Conservation (phyloP, 345 rosid genomes). For the Orychophragmus violaceus region DNA sequence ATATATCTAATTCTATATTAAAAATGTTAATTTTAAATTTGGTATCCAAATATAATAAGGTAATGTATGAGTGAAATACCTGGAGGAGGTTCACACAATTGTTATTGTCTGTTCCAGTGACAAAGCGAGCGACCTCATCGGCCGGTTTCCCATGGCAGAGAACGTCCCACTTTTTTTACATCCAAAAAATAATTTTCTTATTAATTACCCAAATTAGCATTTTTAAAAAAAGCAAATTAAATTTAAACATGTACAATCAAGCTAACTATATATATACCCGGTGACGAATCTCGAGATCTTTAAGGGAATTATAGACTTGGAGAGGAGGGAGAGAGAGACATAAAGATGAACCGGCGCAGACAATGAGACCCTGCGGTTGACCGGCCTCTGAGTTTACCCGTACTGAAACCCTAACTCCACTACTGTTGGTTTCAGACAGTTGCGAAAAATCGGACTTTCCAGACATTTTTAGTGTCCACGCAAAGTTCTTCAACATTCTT, state of each 20-base stretch:
- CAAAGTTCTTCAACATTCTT: constrained; percentile 66
- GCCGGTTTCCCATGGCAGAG: constrained; percentile 46
- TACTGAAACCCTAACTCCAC: constrained; percentile 52
- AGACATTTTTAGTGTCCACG: constrained; percentile 42
- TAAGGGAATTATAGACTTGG: constrained; percentile 43
- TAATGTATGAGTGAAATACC: constrained; percentile 32
- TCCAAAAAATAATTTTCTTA: not conserved
- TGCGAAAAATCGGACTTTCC: constrained; percentile 43
- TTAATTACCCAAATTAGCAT: not conserved
- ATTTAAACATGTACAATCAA: not conserved
- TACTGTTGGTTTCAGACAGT: constrained; percentile 32
- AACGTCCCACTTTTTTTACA: constrained; percentile 70
- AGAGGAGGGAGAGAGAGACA: constrained; percentile 56
- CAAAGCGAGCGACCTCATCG: constrained; percentile 41
- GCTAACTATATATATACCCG: constrained; percentile 35
- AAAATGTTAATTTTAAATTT: not conserved
- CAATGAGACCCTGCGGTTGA: constrained; percentile 47
- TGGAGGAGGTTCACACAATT: constrained; percentile 42
- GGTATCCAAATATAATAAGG: too few relatives aligned
- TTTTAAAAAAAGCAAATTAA: not conserved
- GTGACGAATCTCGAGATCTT: constrained; percentile 35
- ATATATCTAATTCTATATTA: not conserved
- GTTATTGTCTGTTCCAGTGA: constrained; percentile 38
- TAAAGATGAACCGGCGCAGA: constrained; percentile 68
- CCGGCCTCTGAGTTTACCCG: constrained; percentile 40